A percentile compares a stretch with the other conserved stretches of the same genome.
Evolutionary conservation across 1,284 basidiomycete species (phyloP).

Genomic region (Termitomyces sp.): DNA sequence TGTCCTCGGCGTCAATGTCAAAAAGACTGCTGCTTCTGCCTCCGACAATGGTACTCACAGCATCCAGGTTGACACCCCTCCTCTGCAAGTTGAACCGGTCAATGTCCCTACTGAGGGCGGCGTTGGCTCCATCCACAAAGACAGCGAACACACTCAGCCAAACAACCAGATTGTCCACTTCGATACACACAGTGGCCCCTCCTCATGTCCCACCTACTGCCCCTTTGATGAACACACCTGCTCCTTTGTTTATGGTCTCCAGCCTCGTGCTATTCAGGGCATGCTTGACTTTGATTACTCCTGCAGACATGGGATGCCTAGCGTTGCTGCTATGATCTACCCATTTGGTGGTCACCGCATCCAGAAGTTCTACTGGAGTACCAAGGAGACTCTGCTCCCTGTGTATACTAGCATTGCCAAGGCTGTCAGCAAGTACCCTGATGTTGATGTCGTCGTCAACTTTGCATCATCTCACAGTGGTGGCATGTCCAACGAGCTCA

Average conservation of each 20-base stretch:
- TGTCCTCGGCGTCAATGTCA: slow-evolving; percentile 78
- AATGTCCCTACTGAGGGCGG: slow-evolving; percentile 27
- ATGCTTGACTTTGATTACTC: slow-evolving; percentile 99
- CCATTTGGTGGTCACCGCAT: slow-evolving; percentile 99
- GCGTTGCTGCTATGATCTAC: slow-evolving; percentile 99
- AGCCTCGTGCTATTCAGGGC: slow-evolving; percentile 98
- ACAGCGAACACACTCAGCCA: slow-evolving; percentile 79
- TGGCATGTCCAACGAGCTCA: slow-evolving; percentile 99
- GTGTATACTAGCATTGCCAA: slow-evolving; percentile 95
- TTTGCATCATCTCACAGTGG: slow-evolving; percentile 94
- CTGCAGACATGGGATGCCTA: slow-evolving; percentile 90
- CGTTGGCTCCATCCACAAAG: slow-evolving; percentile 75
- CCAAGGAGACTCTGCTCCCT: slow-evolving; percentile 96
- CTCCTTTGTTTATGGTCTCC: slow-evolving; percentile 96
- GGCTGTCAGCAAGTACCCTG: slow-evolving; percentile 92
- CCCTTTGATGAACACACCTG: slow-evolving; percentile 92
- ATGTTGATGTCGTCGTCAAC: slow-evolving; percentile 98
- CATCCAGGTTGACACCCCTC: slow-evolving; percentile 33
- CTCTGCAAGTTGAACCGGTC: slow-evolving; percentile 28
- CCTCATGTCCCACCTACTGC: slow-evolving; percentile 70
- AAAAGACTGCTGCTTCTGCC: slow-evolving; percentile 25
- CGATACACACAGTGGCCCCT: slow-evolving; percentile 41
- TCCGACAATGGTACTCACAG: slow-evolving; percentile 27
- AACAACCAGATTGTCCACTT: slow-evolving; percentile 90
- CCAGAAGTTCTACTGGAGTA: slow-evolving; percentile 99